phyloP scores from a whole-genome alignment of 1,284 basidiomycete species.

The Puccinia coronata region DNA sequence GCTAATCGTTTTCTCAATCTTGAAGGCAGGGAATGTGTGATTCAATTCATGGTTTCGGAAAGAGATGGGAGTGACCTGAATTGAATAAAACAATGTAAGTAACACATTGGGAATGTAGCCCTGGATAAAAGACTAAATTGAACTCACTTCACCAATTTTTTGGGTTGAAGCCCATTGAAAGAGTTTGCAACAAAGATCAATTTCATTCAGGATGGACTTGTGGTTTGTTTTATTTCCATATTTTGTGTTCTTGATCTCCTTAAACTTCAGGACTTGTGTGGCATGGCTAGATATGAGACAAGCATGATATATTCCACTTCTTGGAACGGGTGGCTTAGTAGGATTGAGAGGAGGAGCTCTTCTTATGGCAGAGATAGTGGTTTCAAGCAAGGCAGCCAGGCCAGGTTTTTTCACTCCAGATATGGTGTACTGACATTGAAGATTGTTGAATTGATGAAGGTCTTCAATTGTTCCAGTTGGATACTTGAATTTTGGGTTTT shows the following conservation, averaged over 20 bases:
- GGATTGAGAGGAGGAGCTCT: neutral
- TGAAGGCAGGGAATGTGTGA: constrained; percentile 3
- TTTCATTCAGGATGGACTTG: constrained; percentile 23
- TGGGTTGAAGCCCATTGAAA: constrained; percentile 32
- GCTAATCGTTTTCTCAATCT: neutral
- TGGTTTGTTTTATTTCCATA: constrained; percentile 9
- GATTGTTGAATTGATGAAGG: constrained; percentile 9
- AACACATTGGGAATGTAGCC: too few relatives aligned
- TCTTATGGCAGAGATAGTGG: neutral
- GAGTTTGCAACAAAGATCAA: neutral
- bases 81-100: neutral
- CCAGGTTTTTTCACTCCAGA: neutral
- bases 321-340: neutral
- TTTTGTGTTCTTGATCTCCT: neutral
- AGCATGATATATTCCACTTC: constrained; percentile 10
- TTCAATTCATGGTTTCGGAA: neutral
- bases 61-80: constrained; percentile 22
- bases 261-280: neutral
- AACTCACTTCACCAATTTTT: constrained; percentile 21
- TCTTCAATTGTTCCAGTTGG: neutral
- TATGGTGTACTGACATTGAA: neutral
- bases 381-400: constrained; percentile 11
- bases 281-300: constrained; percentile 11
- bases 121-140: neutral
- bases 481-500: neutral